Percentiles rank a stretch among this genome's conserved stretches.
phyloP scores from a whole-genome alignment of 345 rosid genomes.

The Eucalyptus albens region DNA sequence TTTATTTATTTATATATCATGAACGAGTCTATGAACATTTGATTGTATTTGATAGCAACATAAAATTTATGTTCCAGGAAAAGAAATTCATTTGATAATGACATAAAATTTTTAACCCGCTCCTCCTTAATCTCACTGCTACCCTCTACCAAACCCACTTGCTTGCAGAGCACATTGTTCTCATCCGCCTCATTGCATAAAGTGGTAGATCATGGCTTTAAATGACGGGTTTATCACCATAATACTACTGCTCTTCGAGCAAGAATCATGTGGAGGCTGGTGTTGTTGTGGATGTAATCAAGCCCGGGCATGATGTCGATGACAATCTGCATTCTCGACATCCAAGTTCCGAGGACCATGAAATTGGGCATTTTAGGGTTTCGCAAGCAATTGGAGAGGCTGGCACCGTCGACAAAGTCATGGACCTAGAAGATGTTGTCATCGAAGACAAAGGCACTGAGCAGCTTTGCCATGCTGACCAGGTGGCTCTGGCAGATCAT shows the following conservation, averaged over 20 bases:
- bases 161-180: not conserved
- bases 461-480: conserved; percentile 40
- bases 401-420: conserved; percentile 40
- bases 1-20: too few relatives aligned
- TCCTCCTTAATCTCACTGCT: not conserved
- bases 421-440: conserved; percentile 60
- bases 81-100: too few relatives aligned
- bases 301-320: conserved; percentile 66
- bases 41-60: rapidly evolving
- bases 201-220: conserved; percentile 59
- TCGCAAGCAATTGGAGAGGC: conserved; percentile 51
- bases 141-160: not conserved
- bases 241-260: conserved; percentile 58
- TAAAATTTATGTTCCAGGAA: rapidly evolving
- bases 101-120: rapidly evolving
- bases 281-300: conserved; percentile 70
- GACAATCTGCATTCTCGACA: conserved; percentile 68
- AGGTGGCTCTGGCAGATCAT: conserved; percentile 61
- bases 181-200: conserved; percentile 57
- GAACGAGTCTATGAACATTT: not conserved
- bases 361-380: conserved; percentile 44
- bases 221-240: conserved; percentile 49
- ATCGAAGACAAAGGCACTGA: conserved; percentile 53
- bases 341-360: conserved; percentile 66
- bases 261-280: conserved; percentile 33